Evolutionary conservation across 2,329 filamentous ascomycete genomes (phyloP), one percentile per base, ranked within the genome.

Genomic region (Aspergillus fumigatiaffinis): DNA sequence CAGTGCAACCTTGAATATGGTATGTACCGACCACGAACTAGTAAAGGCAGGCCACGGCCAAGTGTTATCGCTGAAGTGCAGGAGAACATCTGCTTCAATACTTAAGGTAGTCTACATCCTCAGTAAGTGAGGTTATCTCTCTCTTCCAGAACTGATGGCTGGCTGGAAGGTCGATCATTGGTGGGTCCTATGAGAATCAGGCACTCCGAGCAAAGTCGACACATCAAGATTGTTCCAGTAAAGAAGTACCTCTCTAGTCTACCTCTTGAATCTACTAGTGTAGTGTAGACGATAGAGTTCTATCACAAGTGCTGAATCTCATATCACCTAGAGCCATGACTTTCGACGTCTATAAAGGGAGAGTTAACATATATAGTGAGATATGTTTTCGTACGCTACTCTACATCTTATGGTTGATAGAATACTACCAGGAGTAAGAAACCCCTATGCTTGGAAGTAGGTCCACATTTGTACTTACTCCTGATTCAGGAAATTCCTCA

Each of bases 121-220:
- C 32, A n/a, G 17, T 17, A 38, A 35, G 32, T 54, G 32, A 35
- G 32, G 42, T 46, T 56, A 35, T 50, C 25, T 35, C 12, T 17
- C 14, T 17, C 32, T 14, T 48, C 17, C 52, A 38, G n/a, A 29
- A 32, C 21, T 28, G 28, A 55, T 47, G 52, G 59, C 59, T 61
- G 56, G 59, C 59, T 56, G 58, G 53, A 25, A 41, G 51, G 51
- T 55, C 50, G 29, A 55, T 52, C 50, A 58, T 58, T 60, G 56
- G 59, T 57, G 57, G 59, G 59, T 54, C 59, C 56, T 54, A 59
- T 28, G 26, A 32, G 55, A 52, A 52, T 55, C 57, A 59, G 56
- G 59, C 56, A 56, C 50, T 46, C 21, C 23, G 42, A 12, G 21
- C n/a, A 23, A 21, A 20, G 10, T 23, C 12, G 20, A 23, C 21